Evolutionary conservation across 2,329 filamentous ascomycete species (phyloP), one percentile per base, ranked within the genome.

Genomic region (Aspergillus bombycis): DNA sequence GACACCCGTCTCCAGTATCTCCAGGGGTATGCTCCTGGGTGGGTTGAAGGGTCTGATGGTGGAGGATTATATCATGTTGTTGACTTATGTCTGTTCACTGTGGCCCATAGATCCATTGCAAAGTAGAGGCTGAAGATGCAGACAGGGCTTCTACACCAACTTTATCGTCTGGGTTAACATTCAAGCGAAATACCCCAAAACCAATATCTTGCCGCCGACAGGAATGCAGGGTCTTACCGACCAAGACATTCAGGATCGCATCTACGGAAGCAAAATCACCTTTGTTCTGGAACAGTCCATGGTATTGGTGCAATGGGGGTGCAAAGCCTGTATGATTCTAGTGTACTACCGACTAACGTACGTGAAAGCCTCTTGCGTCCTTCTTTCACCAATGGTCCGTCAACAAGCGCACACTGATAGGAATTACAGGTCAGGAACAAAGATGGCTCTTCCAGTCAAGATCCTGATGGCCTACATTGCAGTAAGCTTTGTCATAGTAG

Each of bases 311-410:
- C 46, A 52, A 52, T 52, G 46, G 46, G 46, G 46, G 16, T 52
- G 46, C 19, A 52, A 52, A 19, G 26, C 26, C 26, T 52, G 26
- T 16, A 30, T 52, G 26, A 30, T 52, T 6, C 1, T 52, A 7
- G 46, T 52, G 26, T 52, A 52, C 3, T 30, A 52, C 14, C 26
- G 46, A 52, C 7, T 52, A 52, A 52, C 46, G 46, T 30, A 16
- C 4, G 46, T 32, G 14, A 6, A 50, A 4, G 1, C 10, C 4
- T 6, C 19, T 7, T 16, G 6, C 1, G 1, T 8, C 5, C 30
- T 19, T 5, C 14, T n/a, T 23, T 11, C 4, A 8, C 1, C 23
- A 16, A 19, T 0, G 21, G 23, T 0, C 7, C 5, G 7, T 16
- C 0, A 14, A 46, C 10, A 14, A 7, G 5, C 45, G 1, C 12